A percentile compares a stretch with the other conserved stretches of the same genome.
phyloP scores from a whole-genome alignment of 768 basidiomycete species.

The Tricholoma sp. region DNA sequence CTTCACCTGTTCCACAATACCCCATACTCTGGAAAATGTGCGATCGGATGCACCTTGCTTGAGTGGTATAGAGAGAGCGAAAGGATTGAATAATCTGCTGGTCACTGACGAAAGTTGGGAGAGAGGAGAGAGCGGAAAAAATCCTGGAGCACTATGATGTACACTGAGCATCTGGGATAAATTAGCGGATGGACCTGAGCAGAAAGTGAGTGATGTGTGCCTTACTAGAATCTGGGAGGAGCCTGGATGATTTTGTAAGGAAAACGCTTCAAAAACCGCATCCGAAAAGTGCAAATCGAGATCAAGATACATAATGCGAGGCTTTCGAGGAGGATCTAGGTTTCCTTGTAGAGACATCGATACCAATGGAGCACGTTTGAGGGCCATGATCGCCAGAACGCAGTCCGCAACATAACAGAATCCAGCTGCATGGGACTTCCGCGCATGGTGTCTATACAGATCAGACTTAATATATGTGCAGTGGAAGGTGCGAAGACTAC shows the following conservation, averaged over 20 bases:
- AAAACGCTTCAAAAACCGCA: slow-evolving; percentile 77
- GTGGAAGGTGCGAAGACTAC: background rate
- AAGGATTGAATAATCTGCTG: slow-evolving; percentile 42
- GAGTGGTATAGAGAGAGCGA: slow-evolving; percentile 80
- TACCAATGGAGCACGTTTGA: slow-evolving; percentile 39
- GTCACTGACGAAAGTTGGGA: slow-evolving; percentile 39
- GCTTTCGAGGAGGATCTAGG: slow-evolving; percentile 25
- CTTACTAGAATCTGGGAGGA: slow-evolving; percentile 45
- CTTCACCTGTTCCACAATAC: slow-evolving; percentile 53
- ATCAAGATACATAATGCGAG: slow-evolving; percentile 86
- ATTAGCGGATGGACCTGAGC: background rate
- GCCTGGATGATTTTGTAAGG: slow-evolving; percentile 29
- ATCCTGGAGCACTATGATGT: slow-evolving; percentile 78
- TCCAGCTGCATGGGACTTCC: slow-evolving; percentile 73
- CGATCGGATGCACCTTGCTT: slow-evolving; percentile 58
- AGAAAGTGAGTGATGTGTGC: background rate
- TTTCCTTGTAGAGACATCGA: background rate
- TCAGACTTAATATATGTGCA: no score
- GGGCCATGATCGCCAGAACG: slow-evolving; percentile 70
- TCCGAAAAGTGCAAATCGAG: slow-evolving; percentile 92
- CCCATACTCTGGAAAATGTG: slow-evolving; percentile 65
- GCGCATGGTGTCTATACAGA: slow-evolving; percentile 90
- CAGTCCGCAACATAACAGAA: slow-evolving; percentile 96
- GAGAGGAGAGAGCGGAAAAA: slow-evolving; percentile 67
- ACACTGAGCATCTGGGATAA: slow-evolving; percentile 66